These are phyloP conservation scores for Sphagnum fallax DNA, from an alignment of 228 moss, liverwort and hornwort species.

Conservation along the genomic window DNA sequence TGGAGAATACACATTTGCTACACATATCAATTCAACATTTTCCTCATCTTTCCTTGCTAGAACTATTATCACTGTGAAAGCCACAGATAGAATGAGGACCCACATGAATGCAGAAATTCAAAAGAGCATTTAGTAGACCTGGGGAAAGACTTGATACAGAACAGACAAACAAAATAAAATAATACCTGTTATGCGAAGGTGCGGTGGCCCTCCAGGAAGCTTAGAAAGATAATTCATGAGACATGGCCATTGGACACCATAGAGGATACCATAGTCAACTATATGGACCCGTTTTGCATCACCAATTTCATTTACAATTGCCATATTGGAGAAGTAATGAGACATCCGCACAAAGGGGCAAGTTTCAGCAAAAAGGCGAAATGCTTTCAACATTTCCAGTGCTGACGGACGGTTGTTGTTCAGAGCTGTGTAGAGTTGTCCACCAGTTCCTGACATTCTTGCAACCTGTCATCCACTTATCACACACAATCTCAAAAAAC, in stretches of 20 bases:
- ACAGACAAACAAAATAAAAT: background rate
- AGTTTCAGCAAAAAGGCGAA: conserved; percentile 26
- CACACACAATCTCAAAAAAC: no score
- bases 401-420: conserved; percentile 49
- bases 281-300: conserved; percentile 57
- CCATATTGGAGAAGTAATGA: conserved; percentile 42
- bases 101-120: no score
- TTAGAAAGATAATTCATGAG: conserved; percentile 41
- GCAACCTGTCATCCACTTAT: conserved; percentile 43
- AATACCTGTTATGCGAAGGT: conserved; percentile 64
- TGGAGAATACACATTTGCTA: no score
- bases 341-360: conserved; percentile 55
- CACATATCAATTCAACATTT: no score
- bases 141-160: no score
- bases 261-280: conserved; percentile 80
- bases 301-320: conserved; percentile 40
- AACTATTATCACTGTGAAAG: no score
- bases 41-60: no score
- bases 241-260: conserved; percentile 88
- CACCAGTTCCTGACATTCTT: conserved; percentile 80
- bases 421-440: conserved; percentile 69
- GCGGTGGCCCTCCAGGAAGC: conserved; percentile 59
- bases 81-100: no score
- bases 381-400: conserved; percentile 63
- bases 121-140: no score